Evolutionary conservation across 1,139 yeast species (phyloP).

Genomic region (Candida albicans): DNA sequence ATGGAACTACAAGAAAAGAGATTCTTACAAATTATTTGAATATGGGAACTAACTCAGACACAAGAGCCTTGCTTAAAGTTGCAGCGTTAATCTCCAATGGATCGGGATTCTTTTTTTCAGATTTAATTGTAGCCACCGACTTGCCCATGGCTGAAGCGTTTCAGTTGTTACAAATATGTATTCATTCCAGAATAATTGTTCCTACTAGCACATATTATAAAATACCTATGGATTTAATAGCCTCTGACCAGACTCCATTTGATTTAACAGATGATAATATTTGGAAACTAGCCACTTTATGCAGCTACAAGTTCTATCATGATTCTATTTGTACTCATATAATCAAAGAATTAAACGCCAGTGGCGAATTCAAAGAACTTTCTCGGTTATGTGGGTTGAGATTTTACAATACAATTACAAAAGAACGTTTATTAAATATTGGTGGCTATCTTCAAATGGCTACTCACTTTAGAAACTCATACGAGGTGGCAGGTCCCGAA

Average conservation of each 20-base stretch:
- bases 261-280: slow-evolving; percentile 37
- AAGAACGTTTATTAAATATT: slow-evolving; percentile 21
- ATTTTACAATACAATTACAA: slow-evolving; percentile 26
- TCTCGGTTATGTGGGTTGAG: slow-evolving; percentile 49
- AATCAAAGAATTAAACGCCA: slow-evolving; percentile 24
- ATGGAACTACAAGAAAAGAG: slow-evolving; percentile 7
- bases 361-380: slow-evolving; percentile 28
- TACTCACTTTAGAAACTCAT: slow-evolving; percentile 32
- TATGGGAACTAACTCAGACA: slow-evolving; percentile 18
- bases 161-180: slow-evolving; percentile 33
- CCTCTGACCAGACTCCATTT: slow-evolving; percentile 35
- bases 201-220: slow-evolving; percentile 50
- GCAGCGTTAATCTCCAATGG: slow-evolving; percentile 48
- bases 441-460: slow-evolving; percentile 35
- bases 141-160: slow-evolving; percentile 27
- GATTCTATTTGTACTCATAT: slow-evolving; percentile 32
- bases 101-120: slow-evolving; percentile 44
- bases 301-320: slow-evolving; percentile 38
- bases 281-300: slow-evolving; percentile 35
- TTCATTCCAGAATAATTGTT: slow-evolving; percentile 32
- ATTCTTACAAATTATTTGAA: slow-evolving; percentile 16
- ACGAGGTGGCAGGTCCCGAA: slow-evolving; percentile 24
- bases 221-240: slow-evolving; percentile 44
- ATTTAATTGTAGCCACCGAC: slow-evolving; percentile 41
- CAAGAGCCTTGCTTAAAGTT: slow-evolving; percentile 31